Conservation (phyloP, 345 rosid genomes). For the Luvunga scandens region DNA sequence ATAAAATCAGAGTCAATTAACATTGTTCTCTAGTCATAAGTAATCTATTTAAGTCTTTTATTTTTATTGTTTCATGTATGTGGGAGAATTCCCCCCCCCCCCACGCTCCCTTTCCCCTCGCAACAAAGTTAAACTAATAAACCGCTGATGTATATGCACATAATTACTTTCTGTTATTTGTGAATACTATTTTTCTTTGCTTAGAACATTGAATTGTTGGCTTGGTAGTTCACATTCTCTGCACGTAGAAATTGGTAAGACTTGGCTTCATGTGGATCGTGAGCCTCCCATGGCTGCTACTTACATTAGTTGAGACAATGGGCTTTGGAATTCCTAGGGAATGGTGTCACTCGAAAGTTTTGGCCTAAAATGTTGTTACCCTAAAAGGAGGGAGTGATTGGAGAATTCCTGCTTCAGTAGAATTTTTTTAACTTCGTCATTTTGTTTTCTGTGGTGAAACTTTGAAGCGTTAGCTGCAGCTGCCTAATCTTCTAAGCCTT, state of each 20-base stretch:
- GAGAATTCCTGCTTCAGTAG: neutral
- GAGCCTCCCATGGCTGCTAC: neutral
- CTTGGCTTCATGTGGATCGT: neutral
- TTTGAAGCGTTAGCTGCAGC: neutral
- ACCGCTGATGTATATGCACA: constrained; percentile 17
- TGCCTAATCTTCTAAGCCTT: neutral
- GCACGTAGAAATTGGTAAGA: neutral
- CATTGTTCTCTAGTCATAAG: neutral
- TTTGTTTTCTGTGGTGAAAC: neutral
- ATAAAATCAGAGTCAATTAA: constrained; percentile 10
- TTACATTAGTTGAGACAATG: neutral
- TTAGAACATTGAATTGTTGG: neutral
- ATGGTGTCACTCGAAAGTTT: neutral
- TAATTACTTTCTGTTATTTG: neutral
- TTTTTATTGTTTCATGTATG: neutral
- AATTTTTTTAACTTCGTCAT: neutral
- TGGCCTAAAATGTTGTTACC: neutral
- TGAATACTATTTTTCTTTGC: neutral
- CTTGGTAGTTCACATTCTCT: neutral
- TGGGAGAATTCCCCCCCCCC: no score
- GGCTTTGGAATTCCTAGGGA: neutral
- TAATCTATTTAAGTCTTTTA: neutral
- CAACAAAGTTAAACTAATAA: neutral
- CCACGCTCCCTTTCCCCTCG: no score
- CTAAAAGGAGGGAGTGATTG: neutral